Evolutionary conservation across 495 filamentous ascomycete genomes (phyloP), one percentile per base, ranked within the genome.

Genomic region (Hypomontagnella submonticulosa): DNA sequence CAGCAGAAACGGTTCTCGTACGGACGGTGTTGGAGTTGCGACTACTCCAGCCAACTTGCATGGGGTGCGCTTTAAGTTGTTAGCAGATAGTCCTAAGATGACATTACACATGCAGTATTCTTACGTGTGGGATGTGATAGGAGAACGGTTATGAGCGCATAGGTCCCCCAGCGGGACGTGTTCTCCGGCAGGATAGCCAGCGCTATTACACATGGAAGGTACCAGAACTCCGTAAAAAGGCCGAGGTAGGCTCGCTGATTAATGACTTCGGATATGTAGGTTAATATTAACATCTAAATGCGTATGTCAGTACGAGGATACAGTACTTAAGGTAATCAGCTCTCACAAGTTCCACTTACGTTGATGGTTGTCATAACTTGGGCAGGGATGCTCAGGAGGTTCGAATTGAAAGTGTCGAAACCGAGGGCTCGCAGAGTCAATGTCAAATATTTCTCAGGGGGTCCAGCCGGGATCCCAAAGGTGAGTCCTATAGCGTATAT

Each of bases 11-110:
- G 2, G 44, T 48, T 48, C 44, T 48, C 2, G 44, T 48, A 23
- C 44, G 44, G 23, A 48, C 44, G n/a, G 44, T 48, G 23, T 48
- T 48, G 44, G 44, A 48, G 12, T 48, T 48, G 5, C 44, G 44
- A 30, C 44, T 48, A 48, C 44, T 48, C 44, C 44, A 48, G 20
- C 44, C 44, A 15, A 48, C 44, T 48, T 48, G 44, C 44, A 48
- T 48, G 1, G 44, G 19, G 5, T 48, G 44, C 13, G 44, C 44
- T 48, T 27, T 4, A 15, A 33, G 13, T 8, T 3, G n/a, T 48
- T 48, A 48, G 44, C 44, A 48, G 13, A n/a, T 5, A 6, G 4
- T 2, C 6, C 19, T n/a, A 5, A n/a, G 16, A 1, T 4, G 6
- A 27, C n/a, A 7, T 4, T 11, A 48, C 18, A 0, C 7, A 4